A percentile compares a stretch with the other conserved stretches of the same genome.
phyloP scores from a whole-genome alignment of 2,329 filamentous ascomycete genomes.

The Cytospora mali region DNA sequence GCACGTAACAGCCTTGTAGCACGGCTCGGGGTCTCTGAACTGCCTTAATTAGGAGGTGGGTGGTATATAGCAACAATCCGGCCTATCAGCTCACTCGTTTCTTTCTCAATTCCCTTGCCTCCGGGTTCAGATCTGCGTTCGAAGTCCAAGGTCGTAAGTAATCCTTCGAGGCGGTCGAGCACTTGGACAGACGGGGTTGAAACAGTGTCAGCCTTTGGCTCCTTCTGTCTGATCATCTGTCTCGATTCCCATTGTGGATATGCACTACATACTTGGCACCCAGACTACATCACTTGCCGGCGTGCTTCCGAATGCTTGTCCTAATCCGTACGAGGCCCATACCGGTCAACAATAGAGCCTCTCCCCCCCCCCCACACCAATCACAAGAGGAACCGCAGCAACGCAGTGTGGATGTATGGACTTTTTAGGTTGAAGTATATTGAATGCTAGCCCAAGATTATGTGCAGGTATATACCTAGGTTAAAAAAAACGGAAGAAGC shows the following conservation, averaged over 20 bases:
- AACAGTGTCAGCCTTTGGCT: not conserved
- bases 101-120: not conserved
- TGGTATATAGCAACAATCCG: not conserved
- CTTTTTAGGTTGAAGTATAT: constrained; percentile 26
- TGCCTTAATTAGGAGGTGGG: not conserved
- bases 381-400: not conserved
- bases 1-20: not conserved
- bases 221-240: not conserved
- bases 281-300: not conserved
- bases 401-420: not conserved
- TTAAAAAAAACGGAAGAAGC: constrained; percentile 12
- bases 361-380: no score
- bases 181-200: constrained; percentile 7
- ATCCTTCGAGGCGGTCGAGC: not conserved
- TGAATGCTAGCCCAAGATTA: constrained; percentile 29
- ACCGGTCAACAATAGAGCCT: no score
- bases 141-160: not conserved
- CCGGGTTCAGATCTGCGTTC: not conserved
- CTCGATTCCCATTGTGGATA: not conserved
- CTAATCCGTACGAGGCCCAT: not conserved
- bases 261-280: not conserved
- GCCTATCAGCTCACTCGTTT: not conserved
- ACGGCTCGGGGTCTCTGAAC: not conserved
- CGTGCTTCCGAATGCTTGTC: not conserved
- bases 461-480: constrained; percentile 23